Evolutionary conservation across 2,329 filamentous ascomycete genomes (phyloP).

Genomic region (Lojkania enalia): DNA sequence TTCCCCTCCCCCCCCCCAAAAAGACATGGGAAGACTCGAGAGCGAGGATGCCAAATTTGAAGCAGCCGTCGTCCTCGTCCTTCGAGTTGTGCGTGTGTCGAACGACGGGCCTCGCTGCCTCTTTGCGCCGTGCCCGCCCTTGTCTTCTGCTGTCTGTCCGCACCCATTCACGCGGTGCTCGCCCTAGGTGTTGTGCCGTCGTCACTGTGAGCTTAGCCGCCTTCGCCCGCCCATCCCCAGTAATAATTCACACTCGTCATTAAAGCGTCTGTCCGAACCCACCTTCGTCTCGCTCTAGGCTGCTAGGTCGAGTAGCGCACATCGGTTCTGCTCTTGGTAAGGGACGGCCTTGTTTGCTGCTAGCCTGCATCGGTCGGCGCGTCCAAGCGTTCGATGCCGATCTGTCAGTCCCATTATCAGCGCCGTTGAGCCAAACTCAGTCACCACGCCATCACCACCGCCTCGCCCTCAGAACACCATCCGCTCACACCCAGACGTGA

Average conservation of each 20-base stretch:
- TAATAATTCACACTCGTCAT: slow-evolving; percentile 17
- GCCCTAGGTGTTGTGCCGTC: not conserved
- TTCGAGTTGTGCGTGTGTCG: too few species aligned
- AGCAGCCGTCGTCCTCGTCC: not conserved
- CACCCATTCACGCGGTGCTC: not conserved
- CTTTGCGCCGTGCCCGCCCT: not conserved
- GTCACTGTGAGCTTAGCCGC: slow-evolving; percentile 5
- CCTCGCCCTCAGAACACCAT: slow-evolving; percentile 7
- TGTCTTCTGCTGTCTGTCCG: not conserved
- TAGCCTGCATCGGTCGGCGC: slow-evolving; percentile 3
- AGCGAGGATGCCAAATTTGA: too few species aligned
- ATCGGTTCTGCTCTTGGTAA: slow-evolving; percentile 17
- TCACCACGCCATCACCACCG: slow-evolving; percentile 12
- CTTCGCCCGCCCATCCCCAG: slow-evolving; percentile 8
- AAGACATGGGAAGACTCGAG: too few species aligned
- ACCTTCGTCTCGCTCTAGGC: slow-evolving; percentile 5
- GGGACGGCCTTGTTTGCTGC: slow-evolving; percentile 7
- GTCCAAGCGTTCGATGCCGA: not conserved
- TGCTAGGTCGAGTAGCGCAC: slow-evolving; percentile 10
- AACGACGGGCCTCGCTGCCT: too few species aligned
- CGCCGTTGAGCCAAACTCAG: slow-evolving; percentile 7
- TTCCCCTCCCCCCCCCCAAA: too few species aligned
- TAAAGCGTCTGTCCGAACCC: slow-evolving; percentile 4
- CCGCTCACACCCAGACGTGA: slow-evolving; percentile 5
- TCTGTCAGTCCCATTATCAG: slow-evolving; percentile 11